Percentiles rank a stretch among this genome's conserved stretches.
phyloP scores from a whole-genome alignment of 2,329 filamentous ascomycete species.

The Sclerotiophoma versabilis region DNA sequence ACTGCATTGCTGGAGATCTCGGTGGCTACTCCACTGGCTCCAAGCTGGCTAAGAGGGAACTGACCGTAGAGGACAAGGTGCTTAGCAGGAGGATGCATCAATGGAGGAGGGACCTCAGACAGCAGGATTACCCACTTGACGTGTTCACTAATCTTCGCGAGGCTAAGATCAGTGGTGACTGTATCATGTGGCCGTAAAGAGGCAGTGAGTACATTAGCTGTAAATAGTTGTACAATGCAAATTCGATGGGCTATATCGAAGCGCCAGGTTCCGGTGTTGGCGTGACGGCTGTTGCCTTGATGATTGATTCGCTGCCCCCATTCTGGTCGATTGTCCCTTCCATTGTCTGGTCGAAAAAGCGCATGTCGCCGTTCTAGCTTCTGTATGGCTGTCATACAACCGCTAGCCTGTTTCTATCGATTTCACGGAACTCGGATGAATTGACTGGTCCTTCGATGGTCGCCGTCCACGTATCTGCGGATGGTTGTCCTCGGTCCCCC shows the following conservation, averaged over 20 bases:
- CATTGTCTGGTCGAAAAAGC: background rate
- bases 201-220: background rate
- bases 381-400: background rate
- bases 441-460: background rate
- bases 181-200: conserved; percentile 37
- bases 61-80: conserved; percentile 31
- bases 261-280: background rate
- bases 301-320: background rate
- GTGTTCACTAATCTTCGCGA: conserved; percentile 42
- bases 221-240: background rate
- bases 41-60: conserved; percentile 32
- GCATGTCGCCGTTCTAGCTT: background rate
- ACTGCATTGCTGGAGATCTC: conserved; percentile 45
- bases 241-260: conserved; percentile 1
- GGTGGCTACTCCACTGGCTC: conserved; percentile 25
- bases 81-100: conserved; percentile 37
- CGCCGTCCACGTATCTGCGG: background rate
- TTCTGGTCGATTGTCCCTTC: background rate
- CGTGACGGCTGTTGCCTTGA: background rate
- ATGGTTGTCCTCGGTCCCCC: background rate
- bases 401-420: background rate
- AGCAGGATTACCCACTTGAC: conserved; percentile 45
- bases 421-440: background rate
- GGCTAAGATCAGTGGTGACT: conserved; percentile 26
- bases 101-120: conserved; percentile 38